Base-by-base conservation (phyloP, 495 filamentous ascomycete genomes). In the Podospora anserina region DNA sequence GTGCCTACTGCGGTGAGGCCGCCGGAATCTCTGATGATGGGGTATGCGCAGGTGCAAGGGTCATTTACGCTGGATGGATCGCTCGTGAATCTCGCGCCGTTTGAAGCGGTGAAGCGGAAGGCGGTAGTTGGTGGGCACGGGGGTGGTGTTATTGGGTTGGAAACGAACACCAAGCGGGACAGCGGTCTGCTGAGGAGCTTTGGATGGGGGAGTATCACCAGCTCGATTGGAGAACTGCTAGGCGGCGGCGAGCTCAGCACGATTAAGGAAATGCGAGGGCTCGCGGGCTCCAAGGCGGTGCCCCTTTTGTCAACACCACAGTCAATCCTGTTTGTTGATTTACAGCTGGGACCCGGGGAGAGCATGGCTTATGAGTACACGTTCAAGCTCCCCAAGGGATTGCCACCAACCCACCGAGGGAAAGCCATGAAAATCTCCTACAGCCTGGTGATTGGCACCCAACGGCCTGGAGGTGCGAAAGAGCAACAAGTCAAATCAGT, bases 31-130 rank as follows among this genome's bases (percentile, higher is more conserved):
- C 79, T 99, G 64, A 94, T 99, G 88, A 98, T 99, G 95, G 95
- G 94, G 11, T 99, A 96, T 80, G 96, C 90, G 5, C 94, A 99
- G 76, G 86, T 97, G n/a, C 89, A 90, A 73, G 95, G 96, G 19
- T 91, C 91, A 0, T 99, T 98, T 70, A 92, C 89, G 0, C 79
- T 98, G 6, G 95, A 99, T 76, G 93, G 93, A 0, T 96, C 96
- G 5, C 81, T 99, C 44, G 86, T 98, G 65, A 93, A 97, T 70
- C 89, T 95, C 53, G 89, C 88, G 2, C 92, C 89, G 3, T 99
- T 99, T 71, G 96, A 99, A 75, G 92, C 96, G 66, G 92, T 97
- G 30, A 99, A 98, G 76, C 83, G 94, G 56, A 97, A 96, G 77
- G 96, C 92, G 34, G 91, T 96, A 18, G 85, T 97, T 27, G 92